Evolutionary conservation across 1,284 basidiomycete species (phyloP).

Genomic region (Stygiomarasmius scandens): DNA sequence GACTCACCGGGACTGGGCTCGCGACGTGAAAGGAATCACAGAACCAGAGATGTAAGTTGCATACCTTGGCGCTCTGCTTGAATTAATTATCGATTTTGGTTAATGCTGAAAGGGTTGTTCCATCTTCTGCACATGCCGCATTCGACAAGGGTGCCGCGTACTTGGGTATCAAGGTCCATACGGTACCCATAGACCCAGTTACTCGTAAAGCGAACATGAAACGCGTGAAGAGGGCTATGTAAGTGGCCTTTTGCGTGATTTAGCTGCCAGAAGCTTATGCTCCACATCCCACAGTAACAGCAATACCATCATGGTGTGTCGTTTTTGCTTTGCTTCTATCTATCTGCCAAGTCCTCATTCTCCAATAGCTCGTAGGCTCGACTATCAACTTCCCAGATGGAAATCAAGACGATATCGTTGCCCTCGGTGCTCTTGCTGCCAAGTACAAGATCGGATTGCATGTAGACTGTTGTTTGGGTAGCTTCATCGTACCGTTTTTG

Average conservation of each 20-base stretch:
- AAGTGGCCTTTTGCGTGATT: slow-evolving; percentile 31
- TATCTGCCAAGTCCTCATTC: slow-evolving; percentile 7
- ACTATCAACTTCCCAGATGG: slow-evolving; percentile 93
- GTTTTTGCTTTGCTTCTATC: neutral
- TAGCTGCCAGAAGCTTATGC: slow-evolving; percentile 5
- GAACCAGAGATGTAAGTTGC: slow-evolving; percentile 88
- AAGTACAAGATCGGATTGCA: slow-evolving; percentile 85
- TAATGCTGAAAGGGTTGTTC: slow-evolving; percentile 65
- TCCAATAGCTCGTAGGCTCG: slow-evolving; percentile 80
- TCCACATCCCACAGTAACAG: slow-evolving; percentile 53
- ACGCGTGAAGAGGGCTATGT: slow-evolving; percentile 85
- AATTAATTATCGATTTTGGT: neutral
- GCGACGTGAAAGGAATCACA: slow-evolving; percentile 82
- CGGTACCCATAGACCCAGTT: slow-evolving; percentile 81
- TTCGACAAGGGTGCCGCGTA: slow-evolving; percentile 94
- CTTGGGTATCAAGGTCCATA: slow-evolving; percentile 90
- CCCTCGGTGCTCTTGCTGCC: slow-evolving; percentile 77
- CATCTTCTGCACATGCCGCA: slow-evolving; percentile 88
- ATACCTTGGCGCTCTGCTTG: neutral
- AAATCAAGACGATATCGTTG: slow-evolving; percentile 86
- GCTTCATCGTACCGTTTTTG: slow-evolving; percentile 91
- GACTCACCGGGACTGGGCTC: slow-evolving; percentile 93
- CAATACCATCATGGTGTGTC: slow-evolving; percentile 78
- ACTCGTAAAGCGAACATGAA: slow-evolving; percentile 85
- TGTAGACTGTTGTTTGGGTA: slow-evolving; percentile 92